phyloP scores from a whole-genome alignment of 1,139 yeast genomes.

The Hemisphaericaspora subhashii region DNA sequence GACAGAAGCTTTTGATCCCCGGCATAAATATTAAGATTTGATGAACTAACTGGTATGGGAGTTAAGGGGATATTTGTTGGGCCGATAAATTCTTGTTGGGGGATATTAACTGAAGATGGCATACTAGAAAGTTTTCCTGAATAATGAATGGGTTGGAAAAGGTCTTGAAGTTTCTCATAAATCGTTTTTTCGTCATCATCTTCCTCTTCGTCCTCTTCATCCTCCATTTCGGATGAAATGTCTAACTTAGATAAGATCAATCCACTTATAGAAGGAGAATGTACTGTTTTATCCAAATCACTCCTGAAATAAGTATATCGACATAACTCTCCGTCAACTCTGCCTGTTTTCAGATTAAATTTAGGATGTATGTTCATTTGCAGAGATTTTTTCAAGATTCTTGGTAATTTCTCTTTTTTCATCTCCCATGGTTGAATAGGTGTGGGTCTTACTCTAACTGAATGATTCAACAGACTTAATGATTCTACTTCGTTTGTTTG shows the following conservation, averaged over 20 bases:
- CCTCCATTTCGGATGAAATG: constrained; percentile 8
- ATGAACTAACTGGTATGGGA: neutral
- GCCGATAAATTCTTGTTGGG: constrained; percentile 5
- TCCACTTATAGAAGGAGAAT: constrained; percentile 87
- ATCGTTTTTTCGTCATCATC: constrained; percentile 12
- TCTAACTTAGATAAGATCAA: constrained; percentile 35
- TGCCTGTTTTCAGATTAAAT: constrained; percentile 14
- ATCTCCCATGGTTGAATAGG: constrained; percentile 77
- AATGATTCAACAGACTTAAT: constrained; percentile 36
- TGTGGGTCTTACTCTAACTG: constrained; percentile 69
- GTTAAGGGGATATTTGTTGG: neutral
- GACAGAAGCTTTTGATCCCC: constrained; percentile 4
- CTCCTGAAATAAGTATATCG: constrained; percentile 92
- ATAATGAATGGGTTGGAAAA: constrained; percentile 32
- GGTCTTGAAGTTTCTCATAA: constrained; percentile 22
- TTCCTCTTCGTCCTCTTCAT: constrained; percentile 15
- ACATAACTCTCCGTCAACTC: constrained; percentile 27
- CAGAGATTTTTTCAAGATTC: constrained; percentile 26
- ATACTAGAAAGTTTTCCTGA: constrained; percentile 11
- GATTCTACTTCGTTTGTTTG: constrained; percentile 68
- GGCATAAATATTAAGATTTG: constrained; percentile 5
- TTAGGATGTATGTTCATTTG: constrained; percentile 6
- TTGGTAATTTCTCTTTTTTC: constrained; percentile 31
- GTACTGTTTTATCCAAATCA: constrained; percentile 83
- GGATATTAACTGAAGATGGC: constrained; percentile 14